These are phyloP conservation scores for Botrytis byssoidea DNA, from an alignment of 2,329 filamentous ascomycete genomes.

Conservation along the genomic window DNA sequence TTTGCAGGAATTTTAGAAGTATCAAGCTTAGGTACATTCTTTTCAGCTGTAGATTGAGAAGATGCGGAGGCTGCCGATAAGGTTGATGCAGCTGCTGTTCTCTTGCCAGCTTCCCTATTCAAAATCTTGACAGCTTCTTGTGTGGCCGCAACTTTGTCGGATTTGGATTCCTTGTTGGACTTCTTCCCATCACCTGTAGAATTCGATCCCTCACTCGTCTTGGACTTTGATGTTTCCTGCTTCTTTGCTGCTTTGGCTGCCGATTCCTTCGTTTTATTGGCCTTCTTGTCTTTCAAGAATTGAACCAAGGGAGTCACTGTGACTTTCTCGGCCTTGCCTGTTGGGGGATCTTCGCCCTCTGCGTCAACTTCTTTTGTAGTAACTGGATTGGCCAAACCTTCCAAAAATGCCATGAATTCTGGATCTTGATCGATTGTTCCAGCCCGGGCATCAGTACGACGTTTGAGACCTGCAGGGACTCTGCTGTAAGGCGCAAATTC, in stretches of 20 bases:
- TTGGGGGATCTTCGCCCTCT: slow-evolving; percentile 27
- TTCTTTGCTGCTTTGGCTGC: slow-evolving; percentile 56
- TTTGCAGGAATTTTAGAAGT: slow-evolving; percentile 45
- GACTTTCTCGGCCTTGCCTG: slow-evolving; percentile 52
- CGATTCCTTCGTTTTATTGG: slow-evolving; percentile 62
- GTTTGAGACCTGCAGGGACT: slow-evolving; percentile 66
- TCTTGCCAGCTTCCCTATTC: slow-evolving; percentile 56
- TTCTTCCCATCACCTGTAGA: slow-evolving; percentile 49
- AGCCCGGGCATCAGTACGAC: slow-evolving; percentile 77
- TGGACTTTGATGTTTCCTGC: slow-evolving; percentile 46
- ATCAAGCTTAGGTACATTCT: slow-evolving; percentile 50
- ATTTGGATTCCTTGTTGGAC: slow-evolving; percentile 61
- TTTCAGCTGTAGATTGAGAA: slow-evolving; percentile 28
- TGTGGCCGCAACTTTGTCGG: slow-evolving; percentile 57
- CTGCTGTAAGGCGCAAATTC: slow-evolving; percentile 85
- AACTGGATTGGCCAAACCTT: slow-evolving; percentile 73
- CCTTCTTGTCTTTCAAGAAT: slow-evolving; percentile 88
- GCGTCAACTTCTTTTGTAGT: slow-evolving; percentile 49
- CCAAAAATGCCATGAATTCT: slow-evolving; percentile 91
- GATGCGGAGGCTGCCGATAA: slow-evolving; percentile 17
- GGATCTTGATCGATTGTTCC: slow-evolving; percentile 96
- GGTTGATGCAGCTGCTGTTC: slow-evolving; percentile 42
- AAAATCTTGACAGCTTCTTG: slow-evolving; percentile 64
- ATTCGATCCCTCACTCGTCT: slow-evolving; percentile 49
- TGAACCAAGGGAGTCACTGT: slow-evolving; percentile 88